Percentiles rank a stretch among this genome's conserved stretches.
Evolutionary conservation across 768 basidiomycete species (phyloP).

Genomic region (Russula virescens): DNA sequence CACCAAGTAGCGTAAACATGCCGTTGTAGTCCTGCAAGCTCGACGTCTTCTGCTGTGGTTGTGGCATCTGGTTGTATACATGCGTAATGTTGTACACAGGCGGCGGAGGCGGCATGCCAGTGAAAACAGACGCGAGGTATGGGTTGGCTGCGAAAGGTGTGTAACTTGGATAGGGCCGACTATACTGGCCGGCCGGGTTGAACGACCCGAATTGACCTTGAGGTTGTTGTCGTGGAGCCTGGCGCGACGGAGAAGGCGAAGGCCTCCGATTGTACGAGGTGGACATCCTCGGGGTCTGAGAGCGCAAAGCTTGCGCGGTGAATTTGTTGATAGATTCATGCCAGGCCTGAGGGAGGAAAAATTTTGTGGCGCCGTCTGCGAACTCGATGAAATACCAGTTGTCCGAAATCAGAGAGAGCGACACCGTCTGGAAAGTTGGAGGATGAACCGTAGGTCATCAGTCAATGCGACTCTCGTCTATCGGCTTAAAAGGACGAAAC

Average conservation of each 20-base stretch:
- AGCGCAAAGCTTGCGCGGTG: background rate
- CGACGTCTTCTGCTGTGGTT: background rate
- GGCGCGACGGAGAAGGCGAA: background rate
- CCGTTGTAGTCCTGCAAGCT: background rate
- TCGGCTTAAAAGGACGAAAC: background rate
- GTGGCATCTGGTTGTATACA: background rate
- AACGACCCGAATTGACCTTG: too few species aligned
- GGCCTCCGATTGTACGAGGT: background rate
- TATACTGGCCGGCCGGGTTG: too few species aligned
- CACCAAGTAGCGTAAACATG: background rate
- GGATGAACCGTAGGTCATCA: too few species aligned
- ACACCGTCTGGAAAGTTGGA: background rate
- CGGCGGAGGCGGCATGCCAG: too few species aligned
- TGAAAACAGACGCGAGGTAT: too few species aligned
- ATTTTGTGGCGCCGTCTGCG: constrained; percentile 1
- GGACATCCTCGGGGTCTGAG: background rate
- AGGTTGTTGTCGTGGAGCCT: background rate
- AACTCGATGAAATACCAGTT: constrained; percentile 19
- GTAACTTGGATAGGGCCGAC: too few species aligned
- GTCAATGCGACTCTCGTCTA: background rate
- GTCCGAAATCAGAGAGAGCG: constrained; percentile 3
- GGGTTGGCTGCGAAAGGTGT: too few species aligned
- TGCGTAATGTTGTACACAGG: too few species aligned
- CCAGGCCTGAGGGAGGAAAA: constrained; percentile 2
- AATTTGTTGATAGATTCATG: background rate